Evolutionary conservation across 805 yeast genomes (phyloP).

Genomic region (Yarrowia osloensis): DNA sequence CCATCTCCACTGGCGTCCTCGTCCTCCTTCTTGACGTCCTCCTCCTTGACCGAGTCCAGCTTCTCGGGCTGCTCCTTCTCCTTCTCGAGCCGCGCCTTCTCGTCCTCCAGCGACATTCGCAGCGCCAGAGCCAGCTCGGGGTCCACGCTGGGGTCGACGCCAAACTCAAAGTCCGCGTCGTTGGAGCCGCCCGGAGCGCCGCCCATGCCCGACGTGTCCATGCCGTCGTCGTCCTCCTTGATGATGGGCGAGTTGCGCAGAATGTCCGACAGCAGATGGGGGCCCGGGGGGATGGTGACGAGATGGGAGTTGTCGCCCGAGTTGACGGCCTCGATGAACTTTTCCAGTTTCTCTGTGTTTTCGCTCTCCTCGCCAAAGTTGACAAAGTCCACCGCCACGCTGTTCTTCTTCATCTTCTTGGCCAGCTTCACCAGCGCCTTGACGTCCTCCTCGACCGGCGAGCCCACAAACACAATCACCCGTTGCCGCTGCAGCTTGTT

Average conservation of each 20-base stretch:
- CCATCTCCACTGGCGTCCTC: slow-evolving; percentile 30
- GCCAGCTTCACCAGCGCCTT: slow-evolving; percentile 81
- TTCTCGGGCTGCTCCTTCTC: slow-evolving; percentile 52
- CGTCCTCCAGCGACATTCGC: slow-evolving; percentile 92
- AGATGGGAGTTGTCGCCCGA: slow-evolving; percentile 65
- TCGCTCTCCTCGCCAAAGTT: slow-evolving; percentile 86
- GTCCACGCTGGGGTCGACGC: slow-evolving; percentile 86
- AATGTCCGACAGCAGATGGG: slow-evolving; percentile 78
- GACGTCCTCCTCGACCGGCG: slow-evolving; percentile 71
- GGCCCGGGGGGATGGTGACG: slow-evolving; percentile 85
- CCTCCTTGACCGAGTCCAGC: slow-evolving; percentile 92
- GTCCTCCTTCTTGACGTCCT: slow-evolving; percentile 47
- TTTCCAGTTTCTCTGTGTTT: slow-evolving; percentile 77
- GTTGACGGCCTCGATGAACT: slow-evolving; percentile 71
- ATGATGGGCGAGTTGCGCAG: slow-evolving; percentile 76
- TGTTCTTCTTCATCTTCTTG: slow-evolving; percentile 89
- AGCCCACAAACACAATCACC: slow-evolving; percentile 84
- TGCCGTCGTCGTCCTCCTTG: slow-evolving; percentile 55
- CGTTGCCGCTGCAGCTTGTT: slow-evolving; percentile 91
- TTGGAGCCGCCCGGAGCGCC: slow-evolving; percentile 41
- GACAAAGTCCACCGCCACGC: slow-evolving; percentile 83
- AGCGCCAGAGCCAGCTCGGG: slow-evolving; percentile 97
- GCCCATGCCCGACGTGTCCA: slow-evolving; percentile 49
- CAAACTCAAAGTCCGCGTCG: slow-evolving; percentile 59
- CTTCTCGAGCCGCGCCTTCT: slow-evolving; percentile 85